These are phyloP conservation scores for Fraxinus excelsior DNA, from an alignment of 257 asterid genomes.

Conservation along the genomic window DNA sequence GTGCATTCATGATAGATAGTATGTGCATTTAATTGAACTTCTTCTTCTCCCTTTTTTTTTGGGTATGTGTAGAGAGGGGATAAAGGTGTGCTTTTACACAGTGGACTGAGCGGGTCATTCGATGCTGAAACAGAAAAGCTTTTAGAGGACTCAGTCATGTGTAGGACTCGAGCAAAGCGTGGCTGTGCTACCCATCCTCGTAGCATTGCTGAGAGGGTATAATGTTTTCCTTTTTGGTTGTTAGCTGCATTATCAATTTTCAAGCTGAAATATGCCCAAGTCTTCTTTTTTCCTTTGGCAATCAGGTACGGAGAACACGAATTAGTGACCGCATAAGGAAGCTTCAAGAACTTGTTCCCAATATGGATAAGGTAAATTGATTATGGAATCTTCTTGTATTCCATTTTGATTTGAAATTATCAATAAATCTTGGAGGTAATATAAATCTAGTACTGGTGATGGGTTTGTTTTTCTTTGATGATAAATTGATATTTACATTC, in stretches of 20 bases:
- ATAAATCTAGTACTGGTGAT: background rate
- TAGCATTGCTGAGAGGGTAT: conserved; percentile 96
- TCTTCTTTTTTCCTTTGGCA: background rate
- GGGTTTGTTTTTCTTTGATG: background rate
- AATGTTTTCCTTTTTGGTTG: conserved; percentile 15
- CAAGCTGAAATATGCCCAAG: background rate
- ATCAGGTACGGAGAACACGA: conserved; percentile 86
- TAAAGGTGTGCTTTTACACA: conserved; percentile 44
- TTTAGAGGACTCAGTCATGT: conserved; percentile 79
- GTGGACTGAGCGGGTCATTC: conserved; percentile 49
- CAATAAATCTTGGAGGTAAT: background rate
- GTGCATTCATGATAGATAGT: background rate
- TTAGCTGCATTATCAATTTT: background rate
- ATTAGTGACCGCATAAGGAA: conserved; percentile 92
- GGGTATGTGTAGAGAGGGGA: conserved; percentile 63
- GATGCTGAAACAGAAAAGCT: conserved; percentile 82
- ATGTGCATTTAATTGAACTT: background rate
- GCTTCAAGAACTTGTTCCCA: conserved; percentile 96
- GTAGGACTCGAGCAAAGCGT: conserved; percentile 90
- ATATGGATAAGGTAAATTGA: conserved; percentile 82
- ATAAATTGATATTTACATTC: background rate
- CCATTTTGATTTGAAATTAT: background rate
- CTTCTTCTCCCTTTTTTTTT: conserved; percentile 34
- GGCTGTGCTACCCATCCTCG: conserved; percentile 99
- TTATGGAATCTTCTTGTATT: conserved; percentile 6